phyloP scores from a whole-genome alignment of 805 yeast species.

The Priceomyces melissophilus region DNA sequence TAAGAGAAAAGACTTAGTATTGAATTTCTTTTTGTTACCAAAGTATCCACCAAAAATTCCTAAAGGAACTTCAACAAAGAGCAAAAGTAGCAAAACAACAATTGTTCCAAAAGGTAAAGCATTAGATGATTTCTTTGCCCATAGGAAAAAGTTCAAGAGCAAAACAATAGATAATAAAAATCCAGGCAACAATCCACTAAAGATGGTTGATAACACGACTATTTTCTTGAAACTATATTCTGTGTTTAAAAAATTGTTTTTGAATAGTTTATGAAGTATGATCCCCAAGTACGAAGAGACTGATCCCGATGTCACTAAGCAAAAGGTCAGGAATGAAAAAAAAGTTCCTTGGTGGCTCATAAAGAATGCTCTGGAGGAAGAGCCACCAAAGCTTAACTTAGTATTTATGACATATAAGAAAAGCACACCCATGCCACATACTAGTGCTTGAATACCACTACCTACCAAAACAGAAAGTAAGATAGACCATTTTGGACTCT shows the following conservation, averaged over 20 bases:
- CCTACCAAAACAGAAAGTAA: slow-evolving; percentile 59
- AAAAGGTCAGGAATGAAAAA: slow-evolving; percentile 53
- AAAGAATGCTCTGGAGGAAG: slow-evolving; percentile 52
- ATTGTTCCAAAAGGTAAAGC: slow-evolving; percentile 80
- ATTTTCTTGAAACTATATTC: slow-evolving; percentile 14
- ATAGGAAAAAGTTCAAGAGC: slow-evolving; percentile 62
- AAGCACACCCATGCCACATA: slow-evolving; percentile 62
- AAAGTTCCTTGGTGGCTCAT: slow-evolving; percentile 69
- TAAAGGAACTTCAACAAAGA: slow-evolving; percentile 69
- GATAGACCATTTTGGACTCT: slow-evolving; percentile 47
- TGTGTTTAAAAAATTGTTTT: slow-evolving; percentile 32
- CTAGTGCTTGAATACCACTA: slow-evolving; percentile 69
- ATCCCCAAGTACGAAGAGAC: slow-evolving; percentile 74
- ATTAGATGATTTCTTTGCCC: slow-evolving; percentile 71
- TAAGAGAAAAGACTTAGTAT: slow-evolving; percentile 17
- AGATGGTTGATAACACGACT: slow-evolving; percentile 20
- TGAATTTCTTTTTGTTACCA: slow-evolving; percentile 36
- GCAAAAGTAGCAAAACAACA: slow-evolving; percentile 53
- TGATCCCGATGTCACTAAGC: slow-evolving; percentile 68
- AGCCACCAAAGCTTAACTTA: slow-evolving; percentile 17
- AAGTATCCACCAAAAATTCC: slow-evolving; percentile 68
- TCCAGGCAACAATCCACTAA: slow-evolving; percentile 44
- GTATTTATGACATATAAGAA: slow-evolving; percentile 44
- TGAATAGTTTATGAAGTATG: slow-evolving; percentile 55
- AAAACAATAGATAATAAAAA: slow-evolving; percentile 48